Evolutionary conservation across 208 protist species (phyloP).

Genomic region (Acanthamoeba royreba): DNA sequence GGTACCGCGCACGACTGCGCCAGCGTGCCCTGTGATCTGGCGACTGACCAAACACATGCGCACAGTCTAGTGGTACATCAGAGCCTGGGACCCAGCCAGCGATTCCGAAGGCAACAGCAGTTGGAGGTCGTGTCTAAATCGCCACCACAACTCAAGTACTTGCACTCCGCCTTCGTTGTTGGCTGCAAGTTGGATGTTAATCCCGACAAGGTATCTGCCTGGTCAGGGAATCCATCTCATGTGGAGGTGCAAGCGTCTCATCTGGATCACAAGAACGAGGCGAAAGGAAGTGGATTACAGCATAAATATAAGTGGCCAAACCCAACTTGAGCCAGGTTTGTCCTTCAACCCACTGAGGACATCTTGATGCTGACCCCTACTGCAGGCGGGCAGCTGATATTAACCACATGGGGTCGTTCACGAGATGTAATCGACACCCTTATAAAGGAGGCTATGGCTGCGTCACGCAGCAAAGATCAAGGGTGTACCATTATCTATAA

Average conservation of each 20-base stretch:
- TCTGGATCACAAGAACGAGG: background rate
- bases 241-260: background rate
- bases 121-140: conserved; percentile 1
- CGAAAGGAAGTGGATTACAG: background rate
- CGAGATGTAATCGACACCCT: background rate
- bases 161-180: background rate
- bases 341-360: background rate
- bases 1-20: background rate
- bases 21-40: background rate
- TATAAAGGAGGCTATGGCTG: background rate
- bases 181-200: background rate
- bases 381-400: background rate
- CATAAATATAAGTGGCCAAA: background rate
- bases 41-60: background rate
- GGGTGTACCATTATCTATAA: conserved; percentile 14
- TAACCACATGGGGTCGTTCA: background rate
- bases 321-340: background rate
- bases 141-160: background rate
- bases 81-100: conserved; percentile 31
- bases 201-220: background rate
- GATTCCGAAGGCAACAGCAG: background rate
- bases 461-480: background rate
- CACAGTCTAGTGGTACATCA: conserved; percentile 26
- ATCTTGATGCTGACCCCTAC: background rate
- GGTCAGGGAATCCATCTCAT: background rate